A percentile compares a stretch with the other conserved stretches of the same genome.
Conservation (phyloP, 306 rosid genomes). For the Dryas drummondii region DNA sequence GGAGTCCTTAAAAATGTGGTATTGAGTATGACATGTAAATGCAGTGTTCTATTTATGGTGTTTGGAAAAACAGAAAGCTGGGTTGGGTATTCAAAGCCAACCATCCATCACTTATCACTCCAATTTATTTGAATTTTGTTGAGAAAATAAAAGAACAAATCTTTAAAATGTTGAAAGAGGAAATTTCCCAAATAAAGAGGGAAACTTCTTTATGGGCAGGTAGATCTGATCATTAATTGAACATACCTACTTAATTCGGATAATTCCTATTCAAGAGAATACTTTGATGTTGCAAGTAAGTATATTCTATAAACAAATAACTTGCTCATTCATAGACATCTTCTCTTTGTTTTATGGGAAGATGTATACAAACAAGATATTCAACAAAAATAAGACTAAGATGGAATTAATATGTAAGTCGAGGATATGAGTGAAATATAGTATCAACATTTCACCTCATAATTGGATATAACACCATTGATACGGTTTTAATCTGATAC, state of each 20-base stretch:
- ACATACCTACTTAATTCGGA: not conserved
- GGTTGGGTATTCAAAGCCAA: slow-evolving; percentile 1
- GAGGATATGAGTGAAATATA: too few species aligned
- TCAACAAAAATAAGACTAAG: too few species aligned
- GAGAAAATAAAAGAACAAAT: not conserved
- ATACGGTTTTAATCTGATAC: too few species aligned
- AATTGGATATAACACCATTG: too few species aligned
- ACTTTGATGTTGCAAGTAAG: not conserved
- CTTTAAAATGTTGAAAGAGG: not conserved
- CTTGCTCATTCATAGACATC: too few species aligned
- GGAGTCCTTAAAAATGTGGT: too few species aligned
- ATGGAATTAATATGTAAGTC: too few species aligned
- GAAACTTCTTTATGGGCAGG: not conserved
- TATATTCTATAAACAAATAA: too few species aligned
- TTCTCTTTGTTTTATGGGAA: too few species aligned
- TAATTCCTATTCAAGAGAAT: too few species aligned
- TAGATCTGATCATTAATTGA: not conserved
- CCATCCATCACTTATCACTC: not conserved
- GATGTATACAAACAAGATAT: too few species aligned
- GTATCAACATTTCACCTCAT: too few species aligned
- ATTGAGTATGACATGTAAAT: not conserved
- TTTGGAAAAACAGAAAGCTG: not conserved
- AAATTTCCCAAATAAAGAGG: not conserved
- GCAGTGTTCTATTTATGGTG: not conserved
- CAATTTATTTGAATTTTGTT: not conserved